These are phyloP conservation scores for Chrysoporthe deuterocubensis DNA, from an alignment of 2,329 filamentous ascomycete genomes.

Conservation along the genomic window DNA sequence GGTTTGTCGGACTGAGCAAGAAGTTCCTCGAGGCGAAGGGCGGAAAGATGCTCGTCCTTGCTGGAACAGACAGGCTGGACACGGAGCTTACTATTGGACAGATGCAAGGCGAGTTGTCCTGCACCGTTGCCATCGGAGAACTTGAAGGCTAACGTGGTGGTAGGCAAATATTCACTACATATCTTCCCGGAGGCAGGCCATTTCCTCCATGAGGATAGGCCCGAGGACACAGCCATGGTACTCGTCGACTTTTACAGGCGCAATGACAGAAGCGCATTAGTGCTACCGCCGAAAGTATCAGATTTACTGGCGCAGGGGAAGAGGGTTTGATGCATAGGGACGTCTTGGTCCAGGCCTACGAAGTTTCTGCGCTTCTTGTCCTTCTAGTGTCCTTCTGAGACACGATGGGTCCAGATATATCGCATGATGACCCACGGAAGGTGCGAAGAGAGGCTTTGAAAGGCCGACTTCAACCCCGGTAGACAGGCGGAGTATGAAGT, in stretches of 20 bases:
- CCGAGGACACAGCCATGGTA: conserved; percentile 83
- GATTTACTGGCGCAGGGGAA: conserved; percentile 69
- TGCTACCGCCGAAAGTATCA: conserved; percentile 90
- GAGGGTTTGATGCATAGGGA: conserved; percentile 48
- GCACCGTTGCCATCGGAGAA: not conserved
- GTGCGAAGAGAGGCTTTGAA: too few relatives aligned
- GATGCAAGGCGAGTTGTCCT: conserved; percentile 76
- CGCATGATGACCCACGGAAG: too few relatives aligned
- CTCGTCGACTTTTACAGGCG: conserved; percentile 89
- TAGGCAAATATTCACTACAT: conserved; percentile 91
- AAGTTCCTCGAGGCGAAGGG: conserved; percentile 84
- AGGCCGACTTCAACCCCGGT: too few relatives aligned
- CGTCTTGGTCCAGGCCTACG: not conserved
- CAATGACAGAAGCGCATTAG: conserved; percentile 83
- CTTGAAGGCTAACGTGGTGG: conserved; percentile 18
- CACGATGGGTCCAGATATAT: too few relatives aligned
- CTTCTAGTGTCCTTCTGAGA: too few relatives aligned
- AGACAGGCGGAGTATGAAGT: too few relatives aligned
- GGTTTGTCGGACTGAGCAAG: conserved; percentile 85
- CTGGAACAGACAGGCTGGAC: conserved; percentile 87
- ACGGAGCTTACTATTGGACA: conserved; percentile 94
- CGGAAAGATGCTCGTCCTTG: conserved; percentile 83
- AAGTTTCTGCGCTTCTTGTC: not conserved
- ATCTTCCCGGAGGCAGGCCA: conserved; percentile 95
- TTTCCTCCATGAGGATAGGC: conserved; percentile 94